Evolutionary conservation across 805 yeast species (phyloP).

Genomic region (Sungouiella blattae): DNA sequence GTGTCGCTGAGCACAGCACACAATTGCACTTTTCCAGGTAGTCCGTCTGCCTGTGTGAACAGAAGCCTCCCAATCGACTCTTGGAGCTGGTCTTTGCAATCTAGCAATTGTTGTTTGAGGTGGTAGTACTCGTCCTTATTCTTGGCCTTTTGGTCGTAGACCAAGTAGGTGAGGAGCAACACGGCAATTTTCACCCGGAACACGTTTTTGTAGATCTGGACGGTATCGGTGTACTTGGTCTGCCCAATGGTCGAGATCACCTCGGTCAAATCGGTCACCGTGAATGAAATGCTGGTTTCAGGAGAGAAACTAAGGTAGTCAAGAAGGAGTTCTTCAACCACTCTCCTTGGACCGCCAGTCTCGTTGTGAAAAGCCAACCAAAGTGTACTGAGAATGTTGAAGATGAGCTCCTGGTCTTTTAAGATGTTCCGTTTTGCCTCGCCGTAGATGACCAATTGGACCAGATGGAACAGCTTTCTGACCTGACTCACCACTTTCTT

Average conservation of each 20-base stretch:
- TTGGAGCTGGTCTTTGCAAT: conserved; percentile 17
- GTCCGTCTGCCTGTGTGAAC: conserved; percentile 6
- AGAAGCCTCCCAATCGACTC: conserved; percentile 18
- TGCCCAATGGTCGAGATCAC: conserved; percentile 1
- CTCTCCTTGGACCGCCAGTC: background rate
- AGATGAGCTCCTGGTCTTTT: conserved; percentile 20
- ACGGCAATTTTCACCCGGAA: conserved; percentile 16
- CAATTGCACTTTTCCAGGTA: conserved; percentile 17
- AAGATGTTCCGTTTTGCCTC: conserved; percentile 3
- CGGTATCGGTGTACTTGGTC: conserved; percentile 1
- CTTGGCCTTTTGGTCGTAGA: background rate
- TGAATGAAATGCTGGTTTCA: background rate
- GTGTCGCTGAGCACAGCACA: conserved; percentile 21
- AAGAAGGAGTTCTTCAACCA: background rate
- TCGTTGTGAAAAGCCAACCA: background rate
- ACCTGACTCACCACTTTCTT: background rate
- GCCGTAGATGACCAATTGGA: conserved; percentile 7
- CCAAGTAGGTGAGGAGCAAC: background rate
- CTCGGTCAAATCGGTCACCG: conserved; percentile 1
- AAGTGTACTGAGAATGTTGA: conserved; percentile 13
- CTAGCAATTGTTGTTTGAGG: conserved; percentile 9
- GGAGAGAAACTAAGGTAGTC: background rate
- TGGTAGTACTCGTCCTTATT: conserved; percentile 7
- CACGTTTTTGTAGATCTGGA: conserved; percentile 14
- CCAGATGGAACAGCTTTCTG: background rate